A percentile compares a stretch with the other conserved stretches of the same genome.
Evolutionary conservation across 306 rosid species (phyloP).

Genomic region (Rosa rugosa): DNA sequence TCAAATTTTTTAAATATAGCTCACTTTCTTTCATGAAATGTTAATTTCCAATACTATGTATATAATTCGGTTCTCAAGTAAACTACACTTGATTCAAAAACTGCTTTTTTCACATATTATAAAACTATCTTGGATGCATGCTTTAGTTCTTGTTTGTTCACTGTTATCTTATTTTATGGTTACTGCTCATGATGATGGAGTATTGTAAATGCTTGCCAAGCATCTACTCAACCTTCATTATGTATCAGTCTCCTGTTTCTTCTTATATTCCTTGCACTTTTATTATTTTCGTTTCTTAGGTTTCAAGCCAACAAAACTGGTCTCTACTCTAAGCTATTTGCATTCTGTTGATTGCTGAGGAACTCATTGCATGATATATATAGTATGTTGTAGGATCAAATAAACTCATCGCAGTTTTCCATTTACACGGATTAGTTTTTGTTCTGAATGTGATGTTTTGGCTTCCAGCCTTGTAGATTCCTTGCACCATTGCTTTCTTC

Average conservation of each 20-base stretch:
- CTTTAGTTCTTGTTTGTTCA: neutral
- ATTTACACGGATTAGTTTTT: neutral
- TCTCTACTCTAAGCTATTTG: neutral
- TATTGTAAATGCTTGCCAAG: neutral
- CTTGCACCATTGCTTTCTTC: conserved; percentile 4
- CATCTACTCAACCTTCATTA: neutral
- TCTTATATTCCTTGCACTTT: neutral
- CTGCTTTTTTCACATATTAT: conserved; percentile 14
- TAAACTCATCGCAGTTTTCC: neutral
- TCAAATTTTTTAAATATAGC: neutral
- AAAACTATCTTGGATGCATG: conserved; percentile 15
- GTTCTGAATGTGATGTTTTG: neutral
- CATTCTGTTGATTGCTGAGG: neutral
- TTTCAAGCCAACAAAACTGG: neutral
- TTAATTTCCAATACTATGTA: conserved; percentile 1
- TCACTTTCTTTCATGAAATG: neutral
- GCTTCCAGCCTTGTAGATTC: neutral
- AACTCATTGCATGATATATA: neutral
- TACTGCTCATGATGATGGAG: neutral
- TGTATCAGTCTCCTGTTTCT: neutral
- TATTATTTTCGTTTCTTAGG: neutral
- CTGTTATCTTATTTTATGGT: neutral
- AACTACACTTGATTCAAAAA: conserved; percentile 4
- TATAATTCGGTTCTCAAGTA: conserved; percentile 20
- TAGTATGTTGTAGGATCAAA: neutral